Evolutionary conservation across 129 eudicot species (phyloP), one percentile per base, ranked within the genome.

Genomic region (Saussurea involucrata): DNA sequence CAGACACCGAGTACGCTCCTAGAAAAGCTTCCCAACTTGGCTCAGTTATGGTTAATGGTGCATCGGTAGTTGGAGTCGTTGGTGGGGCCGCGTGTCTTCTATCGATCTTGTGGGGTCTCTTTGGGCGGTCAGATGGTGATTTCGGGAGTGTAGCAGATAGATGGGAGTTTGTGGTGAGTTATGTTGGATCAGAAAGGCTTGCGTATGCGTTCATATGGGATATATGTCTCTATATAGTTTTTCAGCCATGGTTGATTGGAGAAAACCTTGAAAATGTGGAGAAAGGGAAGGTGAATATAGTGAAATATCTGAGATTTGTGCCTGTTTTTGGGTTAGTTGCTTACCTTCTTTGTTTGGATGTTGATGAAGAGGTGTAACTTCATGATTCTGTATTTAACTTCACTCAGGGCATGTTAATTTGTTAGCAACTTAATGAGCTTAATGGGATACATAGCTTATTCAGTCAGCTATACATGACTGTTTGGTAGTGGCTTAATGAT

Each of bases 131-230:
- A 37, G 97, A 89, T 28, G 92, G 90, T 42, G 74, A 86, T 80
- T 95, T 86, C 64, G 96, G 98, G 28, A 60, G 81, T 44, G 8
- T 92, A 5, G 75, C 76, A 17, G 92, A 87, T 63, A 91, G 98
- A 83, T 85, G 86, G 91, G 85, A 89, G 44, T 95, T 84, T 75
- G 74, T 89, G 82, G 44, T 63, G 69, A 80, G 85, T 73, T 91
- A 91, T 78, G 84, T 95, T 17, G 94, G 86, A 61, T 89, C 97
- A 27, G 98, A 95, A 72, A 85, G 98, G 79, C 83, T 89, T 77
- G 98, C 97, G 36, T 89, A 95, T 88, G 98, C 97, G 46, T 95
- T 95, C 84, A 86, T 91, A 32, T 91, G 98, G 96, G 98, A 95
- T 78, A 88, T 91, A 29, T 84, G 88, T 73, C 88, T 91, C 5